A percentile compares a stretch with the other conserved stretches of the same genome.
Evolutionary conservation across 192 early-diverging fungal species (phyloP).

Genomic region (Lobosporangium transversale): DNA sequence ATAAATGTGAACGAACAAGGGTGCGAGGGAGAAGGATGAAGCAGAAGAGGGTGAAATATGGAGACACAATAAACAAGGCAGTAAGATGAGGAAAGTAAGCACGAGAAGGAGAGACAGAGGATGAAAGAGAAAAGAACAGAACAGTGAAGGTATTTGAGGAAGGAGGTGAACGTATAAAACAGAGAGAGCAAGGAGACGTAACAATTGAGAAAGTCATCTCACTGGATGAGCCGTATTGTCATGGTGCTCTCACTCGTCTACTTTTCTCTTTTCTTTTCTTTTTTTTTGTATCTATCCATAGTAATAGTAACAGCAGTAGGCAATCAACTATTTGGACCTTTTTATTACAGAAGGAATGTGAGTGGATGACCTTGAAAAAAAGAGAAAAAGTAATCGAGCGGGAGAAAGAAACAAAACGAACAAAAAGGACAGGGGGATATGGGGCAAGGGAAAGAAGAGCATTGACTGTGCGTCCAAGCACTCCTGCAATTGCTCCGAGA

Average conservation of each 20-base stretch:
- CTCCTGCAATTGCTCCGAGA: not conserved
- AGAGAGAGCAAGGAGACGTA: conserved; percentile 3
- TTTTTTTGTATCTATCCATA: too few species aligned
- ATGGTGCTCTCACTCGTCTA: not conserved
- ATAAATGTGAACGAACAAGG: too few species aligned
- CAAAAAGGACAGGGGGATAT: not conserved
- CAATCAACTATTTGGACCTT: too few species aligned
- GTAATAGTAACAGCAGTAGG: too few species aligned
- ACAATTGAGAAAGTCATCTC: too few species aligned
- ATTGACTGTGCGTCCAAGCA: not conserved
- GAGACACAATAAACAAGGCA: too few species aligned
- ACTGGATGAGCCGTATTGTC: not conserved
- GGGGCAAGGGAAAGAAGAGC: not conserved
- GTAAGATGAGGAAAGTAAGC: not conserved
- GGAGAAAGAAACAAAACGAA: not conserved
- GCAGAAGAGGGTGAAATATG: not conserved
- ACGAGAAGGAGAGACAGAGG: not conserved
- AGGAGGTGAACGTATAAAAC: not conserved
- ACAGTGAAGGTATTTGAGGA: not conserved
- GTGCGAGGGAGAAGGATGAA: not conserved
- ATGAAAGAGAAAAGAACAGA: conserved; percentile 10
- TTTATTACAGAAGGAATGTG: not conserved
- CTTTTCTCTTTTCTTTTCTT: not conserved
- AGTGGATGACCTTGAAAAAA: not conserved
- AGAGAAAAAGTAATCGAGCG: not conserved